Evolutionary conservation across 441 rosid genomes (phyloP).

Genomic region (Populus trichocarpa): DNA sequence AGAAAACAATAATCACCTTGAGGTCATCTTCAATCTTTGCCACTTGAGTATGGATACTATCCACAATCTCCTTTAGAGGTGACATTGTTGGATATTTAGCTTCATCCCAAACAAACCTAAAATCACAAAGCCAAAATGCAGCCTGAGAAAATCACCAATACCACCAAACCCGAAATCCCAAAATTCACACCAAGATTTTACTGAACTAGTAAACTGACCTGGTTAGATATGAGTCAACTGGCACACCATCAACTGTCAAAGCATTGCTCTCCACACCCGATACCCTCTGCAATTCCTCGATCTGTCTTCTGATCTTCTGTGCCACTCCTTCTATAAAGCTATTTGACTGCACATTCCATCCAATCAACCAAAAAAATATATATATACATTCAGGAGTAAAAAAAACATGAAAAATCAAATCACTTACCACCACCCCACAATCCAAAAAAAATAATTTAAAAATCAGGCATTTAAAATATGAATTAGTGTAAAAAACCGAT

Average conservation of each 20-base stretch:
- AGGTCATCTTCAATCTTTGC: constrained; percentile 98
- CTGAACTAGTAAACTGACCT: constrained; percentile 38
- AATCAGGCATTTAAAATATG: not conserved
- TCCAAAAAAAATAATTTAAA: not conserved
- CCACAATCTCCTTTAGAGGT: constrained; percentile 83
- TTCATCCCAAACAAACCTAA: constrained; percentile 96
- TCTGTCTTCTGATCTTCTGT: constrained; percentile 94
- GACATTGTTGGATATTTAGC: constrained; percentile 96
- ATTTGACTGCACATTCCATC: constrained; percentile 58
- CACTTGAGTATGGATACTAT: constrained; percentile 72
- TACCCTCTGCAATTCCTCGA: constrained; percentile 90
- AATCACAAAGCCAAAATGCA: constrained; percentile 23
- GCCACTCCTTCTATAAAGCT: constrained; percentile 88
- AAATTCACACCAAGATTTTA: not conserved
- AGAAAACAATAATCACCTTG: constrained; percentile 52
- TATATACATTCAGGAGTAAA: not conserved
- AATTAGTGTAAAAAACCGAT: no score
- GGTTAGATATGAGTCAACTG: constrained; percentile 94
- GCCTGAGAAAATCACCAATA: not conserved
- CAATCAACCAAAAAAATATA: not conserved
- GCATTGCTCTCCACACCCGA: constrained; percentile 83
- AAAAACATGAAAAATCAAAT: not conserved
- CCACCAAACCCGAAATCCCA: not conserved
- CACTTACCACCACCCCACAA: not conserved
- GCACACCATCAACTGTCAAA: constrained; percentile 88